Evolutionary conservation across 306 rosid species (phyloP).

Genomic region (Styphnolobium japonicum): DNA sequence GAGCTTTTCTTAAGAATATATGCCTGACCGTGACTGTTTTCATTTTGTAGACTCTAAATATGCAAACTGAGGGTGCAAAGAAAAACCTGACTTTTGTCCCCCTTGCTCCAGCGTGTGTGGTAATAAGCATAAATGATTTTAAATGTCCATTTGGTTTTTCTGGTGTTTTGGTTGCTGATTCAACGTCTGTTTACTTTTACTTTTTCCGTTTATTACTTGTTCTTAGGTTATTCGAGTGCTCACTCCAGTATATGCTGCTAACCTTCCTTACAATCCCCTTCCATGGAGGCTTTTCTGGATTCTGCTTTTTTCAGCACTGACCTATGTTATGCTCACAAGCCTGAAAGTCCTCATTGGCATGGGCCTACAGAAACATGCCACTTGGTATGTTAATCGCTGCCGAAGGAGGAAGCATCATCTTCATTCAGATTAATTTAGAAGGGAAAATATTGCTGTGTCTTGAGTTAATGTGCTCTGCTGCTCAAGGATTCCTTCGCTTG

Average conservation of each 20-base stretch:
- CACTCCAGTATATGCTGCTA: slow-evolving; percentile 86
- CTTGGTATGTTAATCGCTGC: slow-evolving; percentile 88
- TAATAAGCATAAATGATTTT: slow-evolving; percentile 51
- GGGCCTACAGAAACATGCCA: slow-evolving; percentile 72
- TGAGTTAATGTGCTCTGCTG: slow-evolving; percentile 10
- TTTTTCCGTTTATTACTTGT: slow-evolving; percentile 4
- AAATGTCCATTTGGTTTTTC: neutral
- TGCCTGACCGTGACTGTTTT: slow-evolving; percentile 26
- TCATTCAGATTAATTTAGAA: slow-evolving; percentile 58
- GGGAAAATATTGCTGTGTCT: slow-evolving; percentile 2
- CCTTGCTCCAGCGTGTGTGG: slow-evolving; percentile 98
- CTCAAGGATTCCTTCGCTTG: slow-evolving; percentile 6
- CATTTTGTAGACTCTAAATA: slow-evolving; percentile 64
- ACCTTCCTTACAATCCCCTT: slow-evolving; percentile 67
- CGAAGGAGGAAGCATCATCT: slow-evolving; percentile 74
- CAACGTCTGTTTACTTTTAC: neutral
- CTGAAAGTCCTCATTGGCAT: slow-evolving; percentile 87
- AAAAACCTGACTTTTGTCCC: slow-evolving; percentile 90
- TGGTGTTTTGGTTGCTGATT: slow-evolving; percentile 9
- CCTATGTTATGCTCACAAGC: slow-evolving; percentile 88
- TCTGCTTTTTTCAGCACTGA: slow-evolving; percentile 52
- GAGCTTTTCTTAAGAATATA: slow-evolving; percentile 14
- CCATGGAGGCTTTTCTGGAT: slow-evolving; percentile 77
- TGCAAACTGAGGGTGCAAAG: slow-evolving; percentile 64
- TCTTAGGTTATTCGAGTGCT: slow-evolving; percentile 88